A percentile compares a stretch with the other conserved stretches of the same genome.
Evolutionary conservation across 768 basidiomycete genomes (phyloP).

Genomic region (Termitomyces sp.): DNA sequence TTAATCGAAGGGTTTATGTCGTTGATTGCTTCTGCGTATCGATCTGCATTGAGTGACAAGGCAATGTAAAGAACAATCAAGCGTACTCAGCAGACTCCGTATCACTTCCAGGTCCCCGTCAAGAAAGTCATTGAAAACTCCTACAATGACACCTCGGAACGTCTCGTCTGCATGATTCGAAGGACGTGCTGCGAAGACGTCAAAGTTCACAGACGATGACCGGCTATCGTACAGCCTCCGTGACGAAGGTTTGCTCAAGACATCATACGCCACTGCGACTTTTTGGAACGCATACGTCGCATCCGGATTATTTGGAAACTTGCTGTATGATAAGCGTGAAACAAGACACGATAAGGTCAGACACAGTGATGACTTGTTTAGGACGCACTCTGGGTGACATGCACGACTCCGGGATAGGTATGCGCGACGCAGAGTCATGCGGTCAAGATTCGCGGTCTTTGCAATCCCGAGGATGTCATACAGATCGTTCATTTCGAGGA

Average conservation of each 20-base stretch:
- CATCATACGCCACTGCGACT: slow-evolving; percentile 77
- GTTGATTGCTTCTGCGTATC: slow-evolving; percentile 57
- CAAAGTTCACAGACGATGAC: slow-evolving; percentile 37
- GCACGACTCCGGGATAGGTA: slow-evolving; percentile 70
- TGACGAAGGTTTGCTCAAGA: slow-evolving; percentile 68
- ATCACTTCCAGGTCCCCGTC: slow-evolving; percentile 88
- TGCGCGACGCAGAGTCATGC: slow-evolving; percentile 60
- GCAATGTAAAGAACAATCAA: not conserved
- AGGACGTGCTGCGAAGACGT: slow-evolving; percentile 50
- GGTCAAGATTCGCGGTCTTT: slow-evolving; percentile 46
- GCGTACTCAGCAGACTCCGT: slow-evolving; percentile 65
- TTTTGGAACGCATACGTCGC: slow-evolving; percentile 86
- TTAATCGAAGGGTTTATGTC: slow-evolving; percentile 75
- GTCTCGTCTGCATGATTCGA: slow-evolving; percentile 71
- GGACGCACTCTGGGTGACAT: slow-evolving; percentile 82
- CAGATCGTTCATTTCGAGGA: slow-evolving; percentile 60
- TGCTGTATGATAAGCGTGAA: slow-evolving; percentile 38
- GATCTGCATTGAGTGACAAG: not conserved
- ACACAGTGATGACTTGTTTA: not conserved
- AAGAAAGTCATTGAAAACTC: slow-evolving; percentile 75
- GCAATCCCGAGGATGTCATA: slow-evolving; percentile 69
- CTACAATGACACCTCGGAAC: slow-evolving; percentile 64
- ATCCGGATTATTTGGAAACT: slow-evolving; percentile 70
- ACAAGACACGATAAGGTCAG: slow-evolving; percentile 7
- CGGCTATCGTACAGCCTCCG: slow-evolving; percentile 64